Conservation (phyloP, 768 basidiomycete species). For the Boletus pseudo-olivaceus region DNA sequence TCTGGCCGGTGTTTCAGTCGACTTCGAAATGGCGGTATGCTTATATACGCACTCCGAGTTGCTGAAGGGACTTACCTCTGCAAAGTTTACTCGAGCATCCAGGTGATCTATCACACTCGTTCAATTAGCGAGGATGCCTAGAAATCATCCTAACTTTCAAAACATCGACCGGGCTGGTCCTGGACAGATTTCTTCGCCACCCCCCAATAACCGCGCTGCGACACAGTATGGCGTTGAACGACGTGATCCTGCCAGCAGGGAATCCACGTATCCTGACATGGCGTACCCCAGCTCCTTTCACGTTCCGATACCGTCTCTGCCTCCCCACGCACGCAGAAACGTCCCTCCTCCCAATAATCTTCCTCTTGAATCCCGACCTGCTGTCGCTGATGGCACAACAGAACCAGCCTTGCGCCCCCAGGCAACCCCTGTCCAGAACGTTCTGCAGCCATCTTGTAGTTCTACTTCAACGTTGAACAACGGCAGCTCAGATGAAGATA, state of each 20-base stretch:
- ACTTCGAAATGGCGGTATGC: slow-evolving; percentile 14
- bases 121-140: slow-evolving; percentile 16
- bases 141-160: slow-evolving; percentile 10
- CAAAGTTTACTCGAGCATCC: slow-evolving; percentile 9
- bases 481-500: slow-evolving; percentile 17
- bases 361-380: not conserved
- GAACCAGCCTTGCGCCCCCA: slow-evolving; percentile 11
- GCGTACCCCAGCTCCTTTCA: slow-evolving; percentile 9
- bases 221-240: not conserved
- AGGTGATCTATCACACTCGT: slow-evolving; percentile 15
- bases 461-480: slow-evolving; percentile 39
- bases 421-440: slow-evolving; percentile 14
- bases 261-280: slow-evolving; percentile 1
- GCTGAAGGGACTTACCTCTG: not conserved
- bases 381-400: not conserved
- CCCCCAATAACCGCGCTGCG: not conserved
- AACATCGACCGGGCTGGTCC: slow-evolving; percentile 22
- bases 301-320: slow-evolving; percentile 1
- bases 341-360: not conserved
- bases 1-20: slow-evolving; percentile 10
- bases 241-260: not conserved
- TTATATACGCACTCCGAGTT: slow-evolving; percentile 7
- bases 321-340: slow-evolving; percentile 3
- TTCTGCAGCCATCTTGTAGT: slow-evolving; percentile 33
- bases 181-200: slow-evolving; percentile 5